Base-by-base conservation (phyloP, 768 basidiomycete species). In the Amanita molliuscula region DNA sequence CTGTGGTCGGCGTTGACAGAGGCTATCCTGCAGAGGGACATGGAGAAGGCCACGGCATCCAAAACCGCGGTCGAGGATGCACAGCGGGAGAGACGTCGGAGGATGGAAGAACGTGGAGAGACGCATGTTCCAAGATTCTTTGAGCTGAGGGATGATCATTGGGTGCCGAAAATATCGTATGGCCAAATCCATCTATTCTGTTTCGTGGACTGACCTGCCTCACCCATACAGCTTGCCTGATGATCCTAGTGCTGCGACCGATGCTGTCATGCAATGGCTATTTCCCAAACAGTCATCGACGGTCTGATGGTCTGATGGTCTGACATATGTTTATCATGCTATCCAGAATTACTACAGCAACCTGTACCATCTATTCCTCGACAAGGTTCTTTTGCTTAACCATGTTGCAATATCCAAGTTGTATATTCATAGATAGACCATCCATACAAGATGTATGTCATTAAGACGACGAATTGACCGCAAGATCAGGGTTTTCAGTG, bases 31-130 rank as follows among this genome's bases (percentile, higher is more conserved):
- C 72, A 72, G 28, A 89, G 85, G 60, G 92, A 99, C 63, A 95
- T 98, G 91, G 90, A 94, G 57, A 83, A 79, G 9, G 96, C 96
- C 20, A 96, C 93, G 3, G 78, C 77, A 23, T 89, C 91, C 43
- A 99, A 99, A 73, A 78, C 79, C 2, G 74, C 75, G 10, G 88
- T 99, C 0, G 96, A 99, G 68, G 92, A 95, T 55, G 81, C 81
- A 21, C 94, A 98, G 67, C 75, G 96, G 43, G 92, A 96, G 58
- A 65, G 76, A 49, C 80, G 89, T 34, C 79, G 75, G 60, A 68
- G 69, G 62, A 73, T 86, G 53, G 93, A 94, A 52, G 87, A 86
- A 59, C 76, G 64, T 16, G 88, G 88, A 4, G 72, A 78, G 55
- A 68, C 67, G 45, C 82, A 87, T 58, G 68, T 75, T n/a, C 79